Conservation (phyloP, 129 eudicot genomes). For the Rutidosis leptorrhynchoides region DNA sequence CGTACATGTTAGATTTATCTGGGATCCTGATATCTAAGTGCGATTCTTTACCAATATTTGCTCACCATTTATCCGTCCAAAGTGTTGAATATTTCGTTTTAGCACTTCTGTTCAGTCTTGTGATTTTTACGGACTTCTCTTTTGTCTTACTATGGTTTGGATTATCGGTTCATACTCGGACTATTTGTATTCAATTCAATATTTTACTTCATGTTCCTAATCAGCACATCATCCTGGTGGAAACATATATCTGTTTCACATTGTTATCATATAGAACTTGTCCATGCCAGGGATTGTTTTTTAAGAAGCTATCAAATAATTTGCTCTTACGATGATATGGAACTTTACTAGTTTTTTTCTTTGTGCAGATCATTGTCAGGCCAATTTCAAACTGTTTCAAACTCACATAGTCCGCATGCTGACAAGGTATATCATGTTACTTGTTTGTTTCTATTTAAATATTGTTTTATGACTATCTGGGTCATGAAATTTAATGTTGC, state of each 20-base stretch:
- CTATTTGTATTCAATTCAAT: neutral
- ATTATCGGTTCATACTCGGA: neutral
- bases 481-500: conserved; percentile 17
- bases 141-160: conserved; percentile 18
- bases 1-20: neutral
- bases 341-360: conserved; percentile 12
- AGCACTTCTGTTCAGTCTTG: conserved; percentile 9
- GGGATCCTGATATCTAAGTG: conserved; percentile 10
- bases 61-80: conserved; percentile 1
- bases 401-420: conserved; percentile 42
- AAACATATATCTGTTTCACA: conserved; percentile 18
- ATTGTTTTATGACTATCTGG: conserved; percentile 11
- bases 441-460: conserved; percentile 1
- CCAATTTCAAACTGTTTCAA: conserved; percentile 52
- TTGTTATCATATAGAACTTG: neutral
- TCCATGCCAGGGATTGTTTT: neutral
- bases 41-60: neutral
- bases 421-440: conserved; percentile 66
- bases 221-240: conserved; percentile 1
- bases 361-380: conserved; percentile 48
- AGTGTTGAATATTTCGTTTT: conserved; percentile 5
- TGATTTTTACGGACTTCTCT: conserved; percentile 1
- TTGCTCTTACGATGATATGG: neutral
- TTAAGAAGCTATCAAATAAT: conserved; percentile 1
- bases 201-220: conserved; percentile 5